Evolutionary conservation across 208 protist species (phyloP).

Genomic region (Leishmania guyanensis): DNA sequence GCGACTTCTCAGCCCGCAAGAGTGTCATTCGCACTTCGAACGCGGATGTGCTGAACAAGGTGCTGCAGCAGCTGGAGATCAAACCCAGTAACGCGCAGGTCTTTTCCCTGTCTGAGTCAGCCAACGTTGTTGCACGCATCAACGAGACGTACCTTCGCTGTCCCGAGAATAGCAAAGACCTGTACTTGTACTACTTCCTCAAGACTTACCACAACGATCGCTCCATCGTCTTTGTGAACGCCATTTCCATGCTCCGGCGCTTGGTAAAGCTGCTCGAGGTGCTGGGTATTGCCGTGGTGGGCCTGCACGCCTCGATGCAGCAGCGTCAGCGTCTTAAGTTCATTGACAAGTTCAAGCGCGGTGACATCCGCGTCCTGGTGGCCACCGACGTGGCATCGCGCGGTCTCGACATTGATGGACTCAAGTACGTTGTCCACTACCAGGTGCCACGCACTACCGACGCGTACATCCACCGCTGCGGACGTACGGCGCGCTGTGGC

Average conservation of each 20-base stretch:
- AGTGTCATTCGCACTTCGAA: constrained; percentile 83
- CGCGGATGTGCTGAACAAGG: constrained; percentile 71
- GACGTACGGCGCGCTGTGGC: constrained; percentile 95
- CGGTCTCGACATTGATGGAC: constrained; percentile 95
- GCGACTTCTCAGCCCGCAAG: constrained; percentile 72
- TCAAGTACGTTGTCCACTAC: constrained; percentile 98
- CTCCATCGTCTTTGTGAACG: constrained; percentile 95
- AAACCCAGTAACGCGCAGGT: constrained; percentile 75
- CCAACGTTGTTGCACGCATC: constrained; percentile 81
- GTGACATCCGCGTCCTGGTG: constrained; percentile 78
- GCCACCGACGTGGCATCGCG: constrained; percentile 94
- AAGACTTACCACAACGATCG: constrained; percentile 81
- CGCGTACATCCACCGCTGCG: constrained; percentile 97
- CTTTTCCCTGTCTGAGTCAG: constrained; percentile 78
- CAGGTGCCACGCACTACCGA: constrained; percentile 95
- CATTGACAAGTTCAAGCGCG: constrained; percentile 92
- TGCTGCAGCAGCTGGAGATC: constrained; percentile 75
- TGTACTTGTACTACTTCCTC: constrained; percentile 96
- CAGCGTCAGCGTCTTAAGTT: constrained; percentile 98
- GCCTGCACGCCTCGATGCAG: constrained; percentile 97
- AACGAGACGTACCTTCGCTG: constrained; percentile 93
- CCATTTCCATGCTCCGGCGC: constrained; percentile 93
- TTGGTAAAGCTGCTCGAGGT: constrained; percentile 92
- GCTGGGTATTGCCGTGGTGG: constrained; percentile 81
- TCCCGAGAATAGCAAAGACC: constrained; percentile 93